Evolutionary conservation across 768 basidiomycete species (phyloP).

Genomic region (Mrakia gelida): DNA sequence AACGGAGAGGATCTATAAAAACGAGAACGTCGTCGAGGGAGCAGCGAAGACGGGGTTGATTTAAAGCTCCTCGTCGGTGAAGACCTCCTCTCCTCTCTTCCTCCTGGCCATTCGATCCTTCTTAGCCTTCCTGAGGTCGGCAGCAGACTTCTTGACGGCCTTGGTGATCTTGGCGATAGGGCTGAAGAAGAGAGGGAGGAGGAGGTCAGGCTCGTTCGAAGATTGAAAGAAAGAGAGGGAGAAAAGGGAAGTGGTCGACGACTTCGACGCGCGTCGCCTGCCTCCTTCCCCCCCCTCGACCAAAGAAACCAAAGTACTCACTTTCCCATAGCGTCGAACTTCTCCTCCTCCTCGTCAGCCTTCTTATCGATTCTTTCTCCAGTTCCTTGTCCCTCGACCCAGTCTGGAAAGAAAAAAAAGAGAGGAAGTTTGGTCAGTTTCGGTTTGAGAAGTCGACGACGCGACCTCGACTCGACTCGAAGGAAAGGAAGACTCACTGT

Average conservation of each 20-base stretch:
- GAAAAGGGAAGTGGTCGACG: constrained; percentile 42
- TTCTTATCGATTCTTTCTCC: constrained; percentile 56
- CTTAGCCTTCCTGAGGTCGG: constrained; percentile 87
- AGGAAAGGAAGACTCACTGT: constrained; percentile 51
- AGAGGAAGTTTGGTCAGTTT: background rate
- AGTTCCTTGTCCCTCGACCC: constrained; percentile 87
- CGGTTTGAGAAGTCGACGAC: background rate
- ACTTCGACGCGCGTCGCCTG: too few species aligned
- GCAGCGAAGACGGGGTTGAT: too few species aligned
- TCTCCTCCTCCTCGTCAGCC: constrained; percentile 72
- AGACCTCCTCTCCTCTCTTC: too few species aligned
- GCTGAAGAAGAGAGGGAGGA: background rate
- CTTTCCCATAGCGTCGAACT: constrained; percentile 98
- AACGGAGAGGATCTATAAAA: too few species aligned
- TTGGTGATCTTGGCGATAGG: constrained; percentile 36
- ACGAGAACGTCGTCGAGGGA: too few species aligned
- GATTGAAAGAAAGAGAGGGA: background rate
- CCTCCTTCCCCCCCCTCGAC: too few species aligned
- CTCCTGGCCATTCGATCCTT: constrained; percentile 76
- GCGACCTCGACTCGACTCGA: constrained; percentile 65
- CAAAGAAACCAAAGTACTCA: constrained; percentile 68
- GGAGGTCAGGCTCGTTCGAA: too few species aligned
- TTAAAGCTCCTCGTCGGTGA: constrained; percentile 6
- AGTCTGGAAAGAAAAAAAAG: constrained; percentile 55
- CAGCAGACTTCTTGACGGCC: constrained; percentile 48